Percentiles rank a stretch among this genome's conserved stretches.
phyloP scores from a whole-genome alignment of 768 basidiomycete species.

The Mycena belliarum region DNA sequence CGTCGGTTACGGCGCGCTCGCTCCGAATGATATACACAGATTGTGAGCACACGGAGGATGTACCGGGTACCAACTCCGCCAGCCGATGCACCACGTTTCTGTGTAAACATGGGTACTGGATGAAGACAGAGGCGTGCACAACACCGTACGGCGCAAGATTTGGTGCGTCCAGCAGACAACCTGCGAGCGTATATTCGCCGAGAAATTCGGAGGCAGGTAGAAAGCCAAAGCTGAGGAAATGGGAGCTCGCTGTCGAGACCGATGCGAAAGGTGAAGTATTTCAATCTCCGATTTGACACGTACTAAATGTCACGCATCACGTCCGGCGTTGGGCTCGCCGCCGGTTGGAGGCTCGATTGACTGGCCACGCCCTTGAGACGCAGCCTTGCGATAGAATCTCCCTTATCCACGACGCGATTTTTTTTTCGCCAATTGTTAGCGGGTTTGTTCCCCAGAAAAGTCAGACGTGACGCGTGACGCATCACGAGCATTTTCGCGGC shows the following conservation, averaged over 20 bases:
- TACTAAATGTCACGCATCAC: not conserved
- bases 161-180: not conserved
- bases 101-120: slow-evolving; percentile 9
- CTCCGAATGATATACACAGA: slow-evolving; percentile 11
- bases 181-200: not conserved
- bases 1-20: slow-evolving; percentile 9
- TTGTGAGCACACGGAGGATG: not conserved
- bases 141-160: slow-evolving; percentile 2
- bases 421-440: too few relatives aligned
- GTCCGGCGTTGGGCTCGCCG: too few relatives aligned
- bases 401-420: too few relatives aligned
- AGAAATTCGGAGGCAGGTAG: not conserved
- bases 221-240: slow-evolving; percentile 9
- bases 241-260: slow-evolving; percentile 30
- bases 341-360: too few relatives aligned
- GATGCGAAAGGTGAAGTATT: slow-evolving; percentile 24
- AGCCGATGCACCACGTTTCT: slow-evolving; percentile 12
- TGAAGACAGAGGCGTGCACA: not conserved
- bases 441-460: too few relatives aligned
- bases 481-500: too few relatives aligned
- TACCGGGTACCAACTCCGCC: slow-evolving; percentile 7
- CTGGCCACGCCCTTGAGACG: too few relatives aligned
- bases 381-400: too few relatives aligned
- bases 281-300: slow-evolving; percentile 3
- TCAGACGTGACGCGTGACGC: too few relatives aligned